These are phyloP conservation scores for Tricholoma sp. DNA, from an alignment of 768 basidiomycete genomes.

Conservation along the genomic window DNA sequence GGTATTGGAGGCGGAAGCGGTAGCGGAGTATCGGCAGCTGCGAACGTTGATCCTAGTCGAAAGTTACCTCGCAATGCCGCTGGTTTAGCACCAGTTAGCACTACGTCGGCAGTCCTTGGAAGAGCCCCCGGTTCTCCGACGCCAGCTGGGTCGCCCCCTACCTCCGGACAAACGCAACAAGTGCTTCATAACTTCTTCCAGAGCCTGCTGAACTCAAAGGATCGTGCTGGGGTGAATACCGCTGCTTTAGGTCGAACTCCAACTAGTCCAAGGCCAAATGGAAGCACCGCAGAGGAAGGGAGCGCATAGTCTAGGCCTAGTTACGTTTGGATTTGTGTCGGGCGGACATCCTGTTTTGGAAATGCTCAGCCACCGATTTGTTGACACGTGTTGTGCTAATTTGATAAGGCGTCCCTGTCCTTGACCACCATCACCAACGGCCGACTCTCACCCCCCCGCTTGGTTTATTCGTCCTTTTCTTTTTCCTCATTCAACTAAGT, in stretches of 20 bases:
- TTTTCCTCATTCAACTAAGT: slow-evolving; percentile 11
- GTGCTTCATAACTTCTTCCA: slow-evolving; percentile 88
- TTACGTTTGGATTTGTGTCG: neutral
- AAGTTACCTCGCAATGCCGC: slow-evolving; percentile 25
- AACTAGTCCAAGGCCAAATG: slow-evolving; percentile 28
- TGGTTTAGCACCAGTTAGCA: slow-evolving; percentile 36
- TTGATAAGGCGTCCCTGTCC: slow-evolving; percentile 21
- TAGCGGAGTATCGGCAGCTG: slow-evolving; percentile 8
- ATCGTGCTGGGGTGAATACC: slow-evolving; percentile 33
- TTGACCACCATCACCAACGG: slow-evolving; percentile 24
- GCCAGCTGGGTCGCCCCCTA: slow-evolving; percentile 31
- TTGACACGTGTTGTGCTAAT: slow-evolving; percentile 29
- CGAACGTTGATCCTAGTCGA: slow-evolving; percentile 15
- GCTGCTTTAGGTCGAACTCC: slow-evolving; percentile 20
- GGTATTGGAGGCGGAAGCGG: slow-evolving; percentile 33
- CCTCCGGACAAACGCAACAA: slow-evolving; percentile 64
- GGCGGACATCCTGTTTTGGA: slow-evolving; percentile 8
- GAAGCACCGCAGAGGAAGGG: slow-evolving; percentile 31
- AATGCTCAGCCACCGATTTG: slow-evolving; percentile 22
- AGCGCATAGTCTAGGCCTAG: slow-evolving; percentile 19
- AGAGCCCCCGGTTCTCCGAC: slow-evolving; percentile 38
- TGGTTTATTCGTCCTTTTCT: neutral
- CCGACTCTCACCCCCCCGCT: slow-evolving; percentile 1
- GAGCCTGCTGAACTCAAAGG: slow-evolving; percentile 68
- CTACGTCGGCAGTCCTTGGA: slow-evolving; percentile 23